A percentile compares a stretch with the other conserved stretches of the same genome.
Conservation (phyloP, 768 basidiomycete species). For the Obba rivulosa region DNA sequence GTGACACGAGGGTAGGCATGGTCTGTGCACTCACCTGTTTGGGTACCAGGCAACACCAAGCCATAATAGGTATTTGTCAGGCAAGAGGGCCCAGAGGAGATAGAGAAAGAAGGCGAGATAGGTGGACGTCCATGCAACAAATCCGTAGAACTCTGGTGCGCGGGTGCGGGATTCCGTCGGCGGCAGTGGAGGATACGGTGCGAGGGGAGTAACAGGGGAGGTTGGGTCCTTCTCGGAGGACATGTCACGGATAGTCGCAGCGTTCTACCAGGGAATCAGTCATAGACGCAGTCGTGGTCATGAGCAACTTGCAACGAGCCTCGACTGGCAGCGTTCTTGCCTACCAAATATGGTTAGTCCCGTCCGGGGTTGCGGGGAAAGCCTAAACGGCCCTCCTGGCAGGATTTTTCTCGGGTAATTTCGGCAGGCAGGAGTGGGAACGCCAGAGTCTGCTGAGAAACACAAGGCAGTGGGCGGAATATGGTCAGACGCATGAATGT, state of each 20-base stretch:
- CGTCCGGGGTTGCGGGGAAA: constrained; percentile 15
- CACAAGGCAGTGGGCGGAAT: not conserved
- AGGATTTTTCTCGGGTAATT: no score
- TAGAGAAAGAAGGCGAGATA: constrained; percentile 65
- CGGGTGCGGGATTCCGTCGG: constrained; percentile 51
- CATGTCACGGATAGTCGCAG: not conserved
- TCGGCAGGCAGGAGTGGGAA: constrained; percentile 2
- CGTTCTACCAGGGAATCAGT: not conserved
- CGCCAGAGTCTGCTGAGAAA: constrained; percentile 1
- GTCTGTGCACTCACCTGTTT: constrained; percentile 51
- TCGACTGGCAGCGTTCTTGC: constrained; percentile 4
- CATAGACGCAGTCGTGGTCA: constrained; percentile 2
- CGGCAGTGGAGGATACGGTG: constrained; percentile 34
- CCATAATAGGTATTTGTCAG: constrained; percentile 61
- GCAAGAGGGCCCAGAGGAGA: constrained; percentile 75
- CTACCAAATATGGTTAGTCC: constrained; percentile 5
- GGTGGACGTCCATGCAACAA: constrained; percentile 79
- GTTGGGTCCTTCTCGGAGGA: constrained; percentile 27
- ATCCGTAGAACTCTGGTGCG: constrained; percentile 86
- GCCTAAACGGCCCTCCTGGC: constrained; percentile 10
- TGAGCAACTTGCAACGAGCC: constrained; percentile 3
- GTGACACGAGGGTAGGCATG: not conserved
- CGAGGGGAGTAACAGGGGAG: constrained; percentile 40
- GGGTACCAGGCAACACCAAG: constrained; percentile 83
- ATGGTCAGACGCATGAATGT: no score